Base-by-base conservation (phyloP, 1,284 basidiomycete genomes). In the Irpex lacteus region DNA sequence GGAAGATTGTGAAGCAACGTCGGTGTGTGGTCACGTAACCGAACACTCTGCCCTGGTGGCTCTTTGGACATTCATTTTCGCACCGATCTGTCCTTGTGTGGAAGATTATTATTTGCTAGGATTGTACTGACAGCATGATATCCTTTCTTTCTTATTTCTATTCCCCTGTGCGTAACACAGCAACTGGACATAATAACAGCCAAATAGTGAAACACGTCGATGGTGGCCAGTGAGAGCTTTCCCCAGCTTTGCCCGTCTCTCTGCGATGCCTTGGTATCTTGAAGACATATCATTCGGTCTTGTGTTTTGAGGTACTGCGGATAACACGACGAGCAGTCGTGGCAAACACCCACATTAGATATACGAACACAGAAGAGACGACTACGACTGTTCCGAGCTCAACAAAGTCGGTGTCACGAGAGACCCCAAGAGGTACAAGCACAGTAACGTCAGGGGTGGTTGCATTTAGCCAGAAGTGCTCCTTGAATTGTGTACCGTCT, bases 1-100 rank as follows among this genome's bases (percentile, higher is more conserved):
- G 87, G 53, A 90, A 89, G 79, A 88, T 86, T 70, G 84, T 88
- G 60, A 90, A 86, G 75, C 83, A 88, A 74, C 82, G 82, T 75
- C 85, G 86, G 71, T 98, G 95, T 80, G 84, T 95, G 63, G 81
- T 97, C 61, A 82, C 92, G 69, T 96, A 81, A 75, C 50, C 36
- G 49, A 18, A 44, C 36, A 44, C 47, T 36, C 18, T 4, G 18
- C 57, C 57, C 55, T 26, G 57, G 34, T 53, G 53, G 63, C 37
- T 38, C 47, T 40, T 21, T 44, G 44, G 40, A 60, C 63, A 57
- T 61, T 61, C 34, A 66, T 38, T 60, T 63, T 61, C 26, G 63
- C 61, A 54, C 52, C 62, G 65, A 62, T 67, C 63, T 67, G 64
- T 63, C 65, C 67, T 68, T 64, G 69, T 68, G 66, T 55, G 58